Evolutionary conservation across 2,329 filamentous ascomycete genomes (phyloP), one percentile per base, ranked within the genome.

Genomic region (Aureobasidium mangrovei): DNA sequence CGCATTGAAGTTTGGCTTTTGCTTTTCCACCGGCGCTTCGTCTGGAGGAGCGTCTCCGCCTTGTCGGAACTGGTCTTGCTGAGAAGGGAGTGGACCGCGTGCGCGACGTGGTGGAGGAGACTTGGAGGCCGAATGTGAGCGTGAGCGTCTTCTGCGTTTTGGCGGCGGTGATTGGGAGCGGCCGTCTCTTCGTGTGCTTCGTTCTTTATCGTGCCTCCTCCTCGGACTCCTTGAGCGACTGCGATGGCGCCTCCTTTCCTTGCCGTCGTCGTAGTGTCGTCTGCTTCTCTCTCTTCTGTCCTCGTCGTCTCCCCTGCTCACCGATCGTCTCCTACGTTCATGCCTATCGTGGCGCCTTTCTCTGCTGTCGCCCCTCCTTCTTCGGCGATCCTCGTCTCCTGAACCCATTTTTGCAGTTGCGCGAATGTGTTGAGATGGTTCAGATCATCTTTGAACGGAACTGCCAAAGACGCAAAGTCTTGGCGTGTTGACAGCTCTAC

Each of bases 1-100:
- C 33, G 77, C 81, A 24, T 79, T 81, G 69, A 86, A 95, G 70
- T 96, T 98, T 39, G 91, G 87, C 69, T 90, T 91, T 67, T 97
- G 85, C 65, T 93, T 91, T 56, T 85, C 83, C 32, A 61, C 36
- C 3, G 59, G 66, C 60, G 56, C 65, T 62, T 61, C 67, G 62
- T 52, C 64, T 60, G 47, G 65, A 57, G 47, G 67, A 3, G 59
- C 54, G 8, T 60, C 60, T 29, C 61, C 62, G 5, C 49, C 49
- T 24, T 45, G 40, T 7, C 57, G 62, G 65, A 74, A 77, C 28
- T 72, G 72, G 7, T 74, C 68, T 46, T 69, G 70, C 65, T 77
- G 75, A 39, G 70, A 72, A 53, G 72, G 73, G 35, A 74, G 68
- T 45, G 74, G 68, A 52, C 69, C 69, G 56, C 72, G 66, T 40